Conservation (phyloP, 1,284 basidiomycete genomes). For the Gomphus bonarii region DNA sequence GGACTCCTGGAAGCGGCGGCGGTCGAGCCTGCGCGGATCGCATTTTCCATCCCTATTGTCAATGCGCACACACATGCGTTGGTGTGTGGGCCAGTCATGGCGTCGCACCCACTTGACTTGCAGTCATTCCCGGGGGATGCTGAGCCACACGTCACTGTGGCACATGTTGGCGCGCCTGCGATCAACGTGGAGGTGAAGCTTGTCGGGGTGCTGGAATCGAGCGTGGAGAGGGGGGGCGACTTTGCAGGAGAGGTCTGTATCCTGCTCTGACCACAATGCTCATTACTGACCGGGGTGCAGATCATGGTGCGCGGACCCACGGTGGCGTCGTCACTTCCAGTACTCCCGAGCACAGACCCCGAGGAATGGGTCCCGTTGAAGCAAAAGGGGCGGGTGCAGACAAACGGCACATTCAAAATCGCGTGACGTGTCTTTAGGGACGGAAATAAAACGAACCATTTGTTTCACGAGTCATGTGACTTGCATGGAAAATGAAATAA, state of each 20-base stretch:
- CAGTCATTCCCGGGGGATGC: slow-evolving; percentile 43
- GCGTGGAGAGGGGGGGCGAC: slow-evolving; percentile 50
- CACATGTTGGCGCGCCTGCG: slow-evolving; percentile 62
- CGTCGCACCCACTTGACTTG: slow-evolving; percentile 64
- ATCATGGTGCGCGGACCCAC: slow-evolving; percentile 31
- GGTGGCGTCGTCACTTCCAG: slow-evolving; percentile 41
- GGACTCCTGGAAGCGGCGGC: slow-evolving; percentile 20
- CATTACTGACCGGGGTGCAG: slow-evolving; percentile 10
- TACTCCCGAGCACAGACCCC: slow-evolving; percentile 31
- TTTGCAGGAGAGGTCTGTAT: slow-evolving; percentile 36
- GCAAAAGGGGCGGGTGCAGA: slow-evolving; percentile 37
- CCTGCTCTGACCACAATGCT: slow-evolving; percentile 18
- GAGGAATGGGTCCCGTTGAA: slow-evolving; percentile 42
- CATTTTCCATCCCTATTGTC: slow-evolving; percentile 62
- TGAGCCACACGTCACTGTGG: slow-evolving; percentile 21
- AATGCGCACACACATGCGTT: slow-evolving; percentile 49
- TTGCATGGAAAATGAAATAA: neutral
- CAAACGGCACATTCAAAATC: slow-evolving; percentile 49
- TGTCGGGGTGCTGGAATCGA: slow-evolving; percentile 46
- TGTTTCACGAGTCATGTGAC: neutral
- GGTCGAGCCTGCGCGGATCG: slow-evolving; percentile 52
- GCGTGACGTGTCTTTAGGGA: neutral
- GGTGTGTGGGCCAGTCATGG: slow-evolving; percentile 58
- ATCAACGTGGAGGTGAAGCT: slow-evolving; percentile 69
- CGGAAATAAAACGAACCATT: neutral